Evolutionary conservation across 2,329 filamentous ascomycete species (phyloP), one percentile per base, ranked within the genome.

Genomic region (Fusarium xyrophilum): DNA sequence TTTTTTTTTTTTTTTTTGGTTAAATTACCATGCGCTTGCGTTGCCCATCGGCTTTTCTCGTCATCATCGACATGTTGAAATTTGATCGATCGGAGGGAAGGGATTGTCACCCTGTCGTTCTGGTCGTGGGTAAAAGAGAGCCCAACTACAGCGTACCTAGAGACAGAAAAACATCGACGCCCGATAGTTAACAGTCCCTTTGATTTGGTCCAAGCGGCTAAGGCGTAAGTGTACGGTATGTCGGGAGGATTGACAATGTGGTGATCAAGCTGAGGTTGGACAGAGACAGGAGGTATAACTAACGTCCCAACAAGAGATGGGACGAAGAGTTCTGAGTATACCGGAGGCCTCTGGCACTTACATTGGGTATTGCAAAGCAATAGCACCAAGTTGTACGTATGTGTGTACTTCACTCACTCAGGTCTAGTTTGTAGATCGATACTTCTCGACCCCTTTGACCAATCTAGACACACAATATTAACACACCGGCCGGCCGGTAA

Each of bases 391-490:
- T 36, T 27, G 35, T 27, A 14, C 11, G 21, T 19, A 27, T 33
- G 32, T 33, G 17, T 43, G 40, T 25, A 48, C 27, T 43, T 56
- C 44, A 28, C 50, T 59, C 40, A 25, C 50, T 48, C 33, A 33
- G 40, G 59, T 40, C 62, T 57, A 60, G 50, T 50, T 55, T 35
- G 67, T 42, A 70, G 67, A 69, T 69, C 63, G 36, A 50, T 46
- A 40, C 44, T 61, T 51, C 58, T 55, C 47, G 54, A 50, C 63
- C 17, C 48, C n/a, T 65, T 51, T 46, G 38, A 43, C 32, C 42
- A 40, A 43, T 52, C 32, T 51, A 30, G 61, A 52, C 48, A 57
- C 28, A 52, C 55, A 54, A 57, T 69, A 69, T 36, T 48, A 32
- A 46, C 67, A 69, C 67, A 42, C 67, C 67, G 23, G 48, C 15